Evolutionary conservation across 345 rosid species (phyloP).

Genomic region (Toxicodendron radicans): DNA sequence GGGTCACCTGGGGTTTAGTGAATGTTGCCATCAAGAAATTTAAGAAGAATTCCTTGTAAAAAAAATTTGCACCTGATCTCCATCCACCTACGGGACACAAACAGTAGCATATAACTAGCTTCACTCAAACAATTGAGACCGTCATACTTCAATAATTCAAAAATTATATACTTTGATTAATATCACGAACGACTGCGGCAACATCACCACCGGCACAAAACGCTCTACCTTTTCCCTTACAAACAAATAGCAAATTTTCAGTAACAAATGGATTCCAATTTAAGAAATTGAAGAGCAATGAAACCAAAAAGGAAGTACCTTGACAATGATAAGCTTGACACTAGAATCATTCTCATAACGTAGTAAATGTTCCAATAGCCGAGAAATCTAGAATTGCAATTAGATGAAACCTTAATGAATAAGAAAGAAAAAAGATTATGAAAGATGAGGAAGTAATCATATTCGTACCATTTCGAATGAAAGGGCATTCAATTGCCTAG

Average conservation of each 20-base stretch:
- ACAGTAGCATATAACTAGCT: not conserved
- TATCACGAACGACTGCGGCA: conserved; percentile 49
- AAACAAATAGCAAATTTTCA: not conserved
- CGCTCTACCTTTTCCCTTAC: conserved; percentile 73
- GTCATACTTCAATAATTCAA: too few relatives aligned
- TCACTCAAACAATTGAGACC: not conserved
- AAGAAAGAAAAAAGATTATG: not conserved
- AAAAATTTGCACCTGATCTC: conserved; percentile 54
- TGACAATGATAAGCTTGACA: conserved; percentile 65
- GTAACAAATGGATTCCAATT: not conserved
- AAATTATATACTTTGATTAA: conserved; percentile 35
- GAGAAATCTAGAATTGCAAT: conserved; percentile 43
- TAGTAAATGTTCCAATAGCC: conserved; percentile 54
- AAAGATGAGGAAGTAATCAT: not conserved
- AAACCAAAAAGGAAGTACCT: conserved; percentile 42
- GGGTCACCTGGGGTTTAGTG: conserved; percentile 63
- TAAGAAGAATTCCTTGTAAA: conserved; percentile 51
- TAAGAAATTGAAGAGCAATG: not conserved
- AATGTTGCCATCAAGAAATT: conserved; percentile 71
- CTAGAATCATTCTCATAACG: conserved; percentile 55
- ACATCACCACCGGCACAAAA: conserved; percentile 90
- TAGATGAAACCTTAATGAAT: not conserved
- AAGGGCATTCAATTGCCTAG: conserved; percentile 73
- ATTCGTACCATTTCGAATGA: conserved; percentile 55
- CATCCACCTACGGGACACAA: conserved; percentile 45